Base-by-base conservation (phyloP, 768 basidiomycete genomes). In the Podaxis rugospora region DNA sequence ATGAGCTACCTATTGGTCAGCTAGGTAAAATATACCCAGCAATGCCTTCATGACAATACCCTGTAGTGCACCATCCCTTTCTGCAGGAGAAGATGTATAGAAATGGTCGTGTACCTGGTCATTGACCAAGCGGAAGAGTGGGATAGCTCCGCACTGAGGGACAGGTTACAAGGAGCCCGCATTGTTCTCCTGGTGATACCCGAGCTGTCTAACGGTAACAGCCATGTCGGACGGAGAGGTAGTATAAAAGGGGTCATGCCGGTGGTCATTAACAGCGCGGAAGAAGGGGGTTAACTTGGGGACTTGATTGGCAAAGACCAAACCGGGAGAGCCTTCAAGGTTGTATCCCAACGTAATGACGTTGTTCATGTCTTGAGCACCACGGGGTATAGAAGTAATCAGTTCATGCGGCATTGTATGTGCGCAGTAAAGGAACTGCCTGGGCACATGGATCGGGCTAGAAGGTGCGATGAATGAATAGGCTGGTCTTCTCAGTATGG, bases 181-280 rank as follows among this genome's bases (percentile, higher is more conserved):
- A 23, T 14, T 56, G n/a, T 56, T 32, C 27, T 47, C 44, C 16
- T 54, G 52, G 18, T 44, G n/a, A 3, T n/a, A 44, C 18, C 18
- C n/a, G 5, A 44, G 42, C 18, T 16, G 2, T 3, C n/a, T 18
- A 16, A 44, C 4, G 3, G 16, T 18, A 44, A 44, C 42, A 44
- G 6, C n/a, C 18, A 44, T n/a, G n/a, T 13, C 14, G 5, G 42
- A 18, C 14, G 18, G 52, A 18, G 35, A 54, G 5, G 35, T 10
- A 18, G 52, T 54, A 11, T 54, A 54, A 21, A 54, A 54, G 36
- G 40, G 52, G 52, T 40, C 52, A 18, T 54, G 52, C 52, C 52
- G 40, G 25, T n/a, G 16, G 18, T 54, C 52, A 18, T 18, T 54
- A 18, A 54, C 13, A 18, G 52, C 52, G 14, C 52, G 52, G 52